A percentile compares a stretch with the other conserved stretches of the same genome.
These are phyloP conservation scores for Lasiodiplodia gonubiensis DNA, from an alignment of 2,329 filamentous ascomycete species.

Conservation along the genomic window DNA sequence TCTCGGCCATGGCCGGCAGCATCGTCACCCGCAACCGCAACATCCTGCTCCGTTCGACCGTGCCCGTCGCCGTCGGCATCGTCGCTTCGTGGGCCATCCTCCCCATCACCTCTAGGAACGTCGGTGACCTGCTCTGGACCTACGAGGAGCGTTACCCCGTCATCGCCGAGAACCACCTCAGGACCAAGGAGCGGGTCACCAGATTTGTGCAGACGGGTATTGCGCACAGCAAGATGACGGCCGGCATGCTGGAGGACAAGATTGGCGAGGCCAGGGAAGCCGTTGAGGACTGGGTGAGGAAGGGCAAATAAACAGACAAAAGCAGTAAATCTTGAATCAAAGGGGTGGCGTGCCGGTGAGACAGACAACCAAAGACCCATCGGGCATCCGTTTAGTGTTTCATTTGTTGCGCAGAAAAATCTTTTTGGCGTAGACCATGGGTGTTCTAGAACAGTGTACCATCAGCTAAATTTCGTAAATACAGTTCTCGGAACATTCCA, in stretches of 20 bases:
- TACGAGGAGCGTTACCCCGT: slow-evolving; percentile 90
- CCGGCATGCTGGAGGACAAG: slow-evolving; percentile 78
- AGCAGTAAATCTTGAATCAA: slow-evolving; percentile 1
- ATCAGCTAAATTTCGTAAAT: slow-evolving; percentile 25
- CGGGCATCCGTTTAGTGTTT: slow-evolving; percentile 6
- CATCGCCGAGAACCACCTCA: slow-evolving; percentile 79
- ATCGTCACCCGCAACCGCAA: slow-evolving; percentile 90
- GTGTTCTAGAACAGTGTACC: slow-evolving; percentile 27
- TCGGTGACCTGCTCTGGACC: slow-evolving; percentile 83
- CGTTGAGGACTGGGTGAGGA: slow-evolving; percentile 88
- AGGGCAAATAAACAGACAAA: slow-evolving; percentile 69
- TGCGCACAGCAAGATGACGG: slow-evolving; percentile 73
- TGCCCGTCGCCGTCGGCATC: slow-evolving; percentile 80
- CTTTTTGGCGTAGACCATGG: slow-evolving; percentile 12
- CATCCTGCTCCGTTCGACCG: slow-evolving; percentile 76
- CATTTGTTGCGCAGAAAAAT: slow-evolving; percentile 24
- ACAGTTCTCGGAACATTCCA: slow-evolving; percentile 23
- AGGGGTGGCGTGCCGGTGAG: not conserved
- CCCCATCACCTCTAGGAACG: slow-evolving; percentile 88
- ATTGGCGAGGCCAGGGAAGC: slow-evolving; percentile 75
- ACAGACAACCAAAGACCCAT: not conserved
- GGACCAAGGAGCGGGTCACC: slow-evolving; percentile 70
- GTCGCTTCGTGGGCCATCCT: slow-evolving; percentile 83
- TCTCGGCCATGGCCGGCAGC: slow-evolving; percentile 91
- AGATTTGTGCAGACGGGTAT: slow-evolving; percentile 75